phyloP scores from a whole-genome alignment of 148 eudicot species.

The Silene uniflora region DNA sequence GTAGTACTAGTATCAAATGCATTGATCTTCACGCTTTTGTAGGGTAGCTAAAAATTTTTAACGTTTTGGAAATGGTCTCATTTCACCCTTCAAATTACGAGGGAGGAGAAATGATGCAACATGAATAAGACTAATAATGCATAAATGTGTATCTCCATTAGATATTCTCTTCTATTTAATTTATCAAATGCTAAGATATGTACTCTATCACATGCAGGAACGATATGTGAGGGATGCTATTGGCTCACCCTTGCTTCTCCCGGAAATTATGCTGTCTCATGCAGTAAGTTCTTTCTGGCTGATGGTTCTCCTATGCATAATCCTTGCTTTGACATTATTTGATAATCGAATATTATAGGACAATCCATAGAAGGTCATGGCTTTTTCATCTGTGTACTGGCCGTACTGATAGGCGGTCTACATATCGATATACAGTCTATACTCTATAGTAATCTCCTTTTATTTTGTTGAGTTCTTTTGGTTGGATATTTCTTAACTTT shows the following conservation, averaged over 20 bases:
- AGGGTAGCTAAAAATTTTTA: no score
- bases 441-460: no score
- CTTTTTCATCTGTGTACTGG: neutral
- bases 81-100: neutral
- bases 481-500: no score
- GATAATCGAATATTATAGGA: neutral
- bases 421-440: neutral
- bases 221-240: slow-evolving; percentile 62
- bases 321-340: neutral
- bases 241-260: slow-evolving; percentile 64
- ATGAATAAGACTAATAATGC: neutral
- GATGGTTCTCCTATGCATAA: neutral
- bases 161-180: neutral
- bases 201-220: slow-evolving; percentile 43
- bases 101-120: neutral
- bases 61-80: no score
- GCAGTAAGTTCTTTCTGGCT: slow-evolving; percentile 42
- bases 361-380: neutral
- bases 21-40: neutral
- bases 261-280: slow-evolving; percentile 42
- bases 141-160: neutral
- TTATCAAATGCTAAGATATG: neutral
- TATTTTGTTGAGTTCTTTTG: neutral
- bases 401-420: neutral
- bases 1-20: neutral